phyloP scores from a whole-genome alignment of 108 stramenopile genomes.

The Cyclotella atomus region DNA sequence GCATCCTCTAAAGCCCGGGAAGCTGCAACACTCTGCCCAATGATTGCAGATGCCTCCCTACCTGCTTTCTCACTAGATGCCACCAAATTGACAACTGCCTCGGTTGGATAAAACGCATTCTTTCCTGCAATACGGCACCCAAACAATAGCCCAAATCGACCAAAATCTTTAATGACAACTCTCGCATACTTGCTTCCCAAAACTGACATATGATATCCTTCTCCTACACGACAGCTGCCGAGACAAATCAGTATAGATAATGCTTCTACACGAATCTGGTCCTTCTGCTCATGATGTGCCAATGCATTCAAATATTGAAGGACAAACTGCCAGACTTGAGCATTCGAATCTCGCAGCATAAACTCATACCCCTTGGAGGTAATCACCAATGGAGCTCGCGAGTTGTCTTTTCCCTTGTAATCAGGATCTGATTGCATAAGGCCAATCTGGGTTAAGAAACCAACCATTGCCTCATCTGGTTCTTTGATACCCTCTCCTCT shows the following conservation, averaged over 20 bases:
- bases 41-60: slow-evolving; percentile 1
- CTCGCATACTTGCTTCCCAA: slow-evolving; percentile 60
- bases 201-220: slow-evolving; percentile 64
- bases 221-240: slow-evolving; percentile 70
- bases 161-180: slow-evolving; percentile 73
- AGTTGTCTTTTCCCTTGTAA: slow-evolving; percentile 55
- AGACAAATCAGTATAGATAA: slow-evolving; percentile 77
- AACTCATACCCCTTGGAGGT: slow-evolving; percentile 88
- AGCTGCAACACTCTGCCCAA: slow-evolving; percentile 47
- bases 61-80: slow-evolving; percentile 44
- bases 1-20: slow-evolving; percentile 69
- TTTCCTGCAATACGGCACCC: slow-evolving; percentile 65
- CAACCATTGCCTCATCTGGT: slow-evolving; percentile 69
- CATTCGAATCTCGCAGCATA: slow-evolving; percentile 78
- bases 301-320: slow-evolving; percentile 70
- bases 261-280: slow-evolving; percentile 61
- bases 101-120: slow-evolving; percentile 79
- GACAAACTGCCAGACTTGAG: slow-evolving; percentile 89
- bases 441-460: slow-evolving; percentile 73
- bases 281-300: slow-evolving; percentile 44
- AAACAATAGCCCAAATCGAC: slow-evolving; percentile 77
- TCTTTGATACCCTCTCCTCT: slow-evolving; percentile 47
- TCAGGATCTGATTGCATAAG: slow-evolving; percentile 88
- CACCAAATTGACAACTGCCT: slow-evolving; percentile 79
- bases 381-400: slow-evolving; percentile 80